Percentiles rank a stretch among this genome's conserved stretches.
Conservation (phyloP, 1,284 basidiomycete species). For the Violaceomyces palustris region DNA sequence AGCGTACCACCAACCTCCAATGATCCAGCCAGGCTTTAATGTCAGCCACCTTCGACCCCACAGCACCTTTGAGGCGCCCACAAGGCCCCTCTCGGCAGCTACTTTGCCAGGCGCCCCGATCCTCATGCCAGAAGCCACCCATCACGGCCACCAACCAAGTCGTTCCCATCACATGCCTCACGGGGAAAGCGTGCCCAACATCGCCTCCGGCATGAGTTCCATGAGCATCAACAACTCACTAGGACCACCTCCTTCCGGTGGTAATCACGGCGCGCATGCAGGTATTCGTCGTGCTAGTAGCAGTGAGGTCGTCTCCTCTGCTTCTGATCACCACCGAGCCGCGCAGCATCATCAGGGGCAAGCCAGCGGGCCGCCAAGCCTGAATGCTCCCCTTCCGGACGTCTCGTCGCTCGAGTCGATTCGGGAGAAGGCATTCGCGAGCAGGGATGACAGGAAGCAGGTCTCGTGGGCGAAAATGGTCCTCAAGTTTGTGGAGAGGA, state of each 20-base stretch:
- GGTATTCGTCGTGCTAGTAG: constrained; percentile 9
- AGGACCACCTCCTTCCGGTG: not conserved
- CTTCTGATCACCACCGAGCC: not conserved
- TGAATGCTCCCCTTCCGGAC: constrained; percentile 43
- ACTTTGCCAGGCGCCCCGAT: no score
- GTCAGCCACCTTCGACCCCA: constrained; percentile 4
- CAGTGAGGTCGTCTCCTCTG: constrained; percentile 2
- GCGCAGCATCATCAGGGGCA: not conserved
- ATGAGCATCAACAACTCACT: not conserved
- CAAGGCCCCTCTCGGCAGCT: constrained; percentile 1
- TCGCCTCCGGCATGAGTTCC: not conserved
- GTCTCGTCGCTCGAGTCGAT: constrained; percentile 23
- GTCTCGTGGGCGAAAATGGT: constrained; percentile 75
- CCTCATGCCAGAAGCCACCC: no score
- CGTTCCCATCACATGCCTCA: no score
- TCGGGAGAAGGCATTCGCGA: constrained; percentile 23
- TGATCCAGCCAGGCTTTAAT: constrained; percentile 1
- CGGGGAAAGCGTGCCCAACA: no score
- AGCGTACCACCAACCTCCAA: not conserved
- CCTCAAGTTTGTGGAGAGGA: constrained; percentile 66
- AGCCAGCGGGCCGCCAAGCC: constrained; percentile 8
- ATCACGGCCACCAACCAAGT: no score
- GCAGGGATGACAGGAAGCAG: constrained; percentile 60
- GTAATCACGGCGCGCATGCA: not conserved
- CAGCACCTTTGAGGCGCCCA: not conserved